These are phyloP conservation scores for Syzygium jambos DNA, from an alignment of 345 rosid genomes.

Conservation along the genomic window DNA sequence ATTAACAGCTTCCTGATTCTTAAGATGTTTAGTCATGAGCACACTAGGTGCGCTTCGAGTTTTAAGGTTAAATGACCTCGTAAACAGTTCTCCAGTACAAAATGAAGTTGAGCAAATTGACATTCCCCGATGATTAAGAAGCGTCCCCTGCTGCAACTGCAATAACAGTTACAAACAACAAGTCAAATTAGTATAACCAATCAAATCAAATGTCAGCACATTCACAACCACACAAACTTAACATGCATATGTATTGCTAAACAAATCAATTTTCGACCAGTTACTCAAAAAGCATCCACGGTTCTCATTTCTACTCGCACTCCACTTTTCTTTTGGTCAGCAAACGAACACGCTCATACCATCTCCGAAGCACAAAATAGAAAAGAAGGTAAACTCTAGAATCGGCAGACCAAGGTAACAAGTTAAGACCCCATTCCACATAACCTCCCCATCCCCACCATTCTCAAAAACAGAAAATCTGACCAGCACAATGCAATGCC, in stretches of 20 bases:
- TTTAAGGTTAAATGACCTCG: background rate
- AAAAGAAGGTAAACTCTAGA: background rate
- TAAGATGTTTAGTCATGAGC: background rate
- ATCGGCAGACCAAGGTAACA: background rate
- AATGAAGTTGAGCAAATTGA: background rate
- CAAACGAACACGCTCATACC: background rate
- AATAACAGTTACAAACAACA: background rate
- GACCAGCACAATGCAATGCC: background rate
- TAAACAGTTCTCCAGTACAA: background rate
- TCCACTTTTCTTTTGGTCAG: background rate
- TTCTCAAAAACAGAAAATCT: background rate
- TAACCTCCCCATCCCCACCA: background rate
- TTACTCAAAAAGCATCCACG: background rate
- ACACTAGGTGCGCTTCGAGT: background rate
- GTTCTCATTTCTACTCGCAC: background rate
- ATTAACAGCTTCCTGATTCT: background rate
- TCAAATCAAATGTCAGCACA: background rate
- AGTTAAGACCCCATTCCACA: background rate
- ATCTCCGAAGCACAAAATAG: background rate
- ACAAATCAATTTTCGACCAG: background rate
- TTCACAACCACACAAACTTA: background rate
- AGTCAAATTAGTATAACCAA: background rate
- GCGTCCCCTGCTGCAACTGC: background rate
- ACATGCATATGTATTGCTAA: background rate
- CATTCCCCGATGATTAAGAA: background rate